Percentiles rank a stretch among this genome's conserved stretches.
Conservation (phyloP, 2,329 filamentous ascomycete species). For the Penicillium oxalicum region DNA sequence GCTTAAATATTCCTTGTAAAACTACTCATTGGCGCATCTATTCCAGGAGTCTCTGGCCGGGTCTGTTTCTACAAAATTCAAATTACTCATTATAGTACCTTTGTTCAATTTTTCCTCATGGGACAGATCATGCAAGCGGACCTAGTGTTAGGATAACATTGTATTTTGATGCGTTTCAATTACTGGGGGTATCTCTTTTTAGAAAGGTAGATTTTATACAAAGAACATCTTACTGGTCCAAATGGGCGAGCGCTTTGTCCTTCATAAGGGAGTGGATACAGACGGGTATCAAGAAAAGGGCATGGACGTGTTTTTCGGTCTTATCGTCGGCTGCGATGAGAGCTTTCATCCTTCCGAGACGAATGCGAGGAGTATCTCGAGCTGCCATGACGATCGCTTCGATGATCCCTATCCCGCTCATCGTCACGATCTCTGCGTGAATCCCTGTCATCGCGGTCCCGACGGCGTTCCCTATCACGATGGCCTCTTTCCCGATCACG, state of each 20-base stretch:
- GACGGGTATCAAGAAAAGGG: too few relatives aligned
- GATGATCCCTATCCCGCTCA: constrained; percentile 21
- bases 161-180: neutral
- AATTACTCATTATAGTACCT: neutral
- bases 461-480: constrained; percentile 19
- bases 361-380: constrained; percentile 30
- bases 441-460: constrained; percentile 15
- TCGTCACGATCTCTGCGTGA: constrained; percentile 17
- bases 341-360: constrained; percentile 29
- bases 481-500: constrained; percentile 8
- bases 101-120: neutral
- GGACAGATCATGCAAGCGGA: too few relatives aligned
- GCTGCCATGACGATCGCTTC: constrained; percentile 29
- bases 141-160: too few relatives aligned
- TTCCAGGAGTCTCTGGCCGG: constrained; percentile 19
- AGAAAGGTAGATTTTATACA: neutral
- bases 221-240: too few relatives aligned
- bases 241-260: too few relatives aligned
- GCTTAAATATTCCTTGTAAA: constrained; percentile 23
- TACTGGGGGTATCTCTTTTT: constrained; percentile 18
- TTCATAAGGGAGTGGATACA: too few relatives aligned
- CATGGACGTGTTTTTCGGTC: constrained; percentile 13
- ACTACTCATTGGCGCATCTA: constrained; percentile 19
- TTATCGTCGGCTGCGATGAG: constrained; percentile 25
- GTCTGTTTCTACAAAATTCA: constrained; percentile 17